Percentiles rank a stretch among this genome's conserved stretches.
Evolutionary conservation across 495 filamentous ascomycete species (phyloP).

Genomic region (Bacidia rubella): DNA sequence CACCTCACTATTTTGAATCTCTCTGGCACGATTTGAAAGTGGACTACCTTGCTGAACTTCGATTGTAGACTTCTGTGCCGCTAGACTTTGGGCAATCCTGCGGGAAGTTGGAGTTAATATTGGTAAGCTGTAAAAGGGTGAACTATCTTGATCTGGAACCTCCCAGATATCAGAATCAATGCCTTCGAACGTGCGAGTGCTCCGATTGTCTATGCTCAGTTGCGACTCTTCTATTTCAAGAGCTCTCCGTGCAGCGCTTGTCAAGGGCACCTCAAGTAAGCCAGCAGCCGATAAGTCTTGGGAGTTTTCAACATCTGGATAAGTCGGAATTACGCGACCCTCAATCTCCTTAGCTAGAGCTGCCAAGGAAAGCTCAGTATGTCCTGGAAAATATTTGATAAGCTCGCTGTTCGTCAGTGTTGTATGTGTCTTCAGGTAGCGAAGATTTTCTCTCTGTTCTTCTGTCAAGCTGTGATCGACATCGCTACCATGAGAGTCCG

Average conservation of each 20-base stretch:
- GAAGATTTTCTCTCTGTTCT: constrained; percentile 6
- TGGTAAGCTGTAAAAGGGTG: neutral
- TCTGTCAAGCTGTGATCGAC: constrained; percentile 1
- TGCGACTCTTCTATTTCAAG: too few species aligned
- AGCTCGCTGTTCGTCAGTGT: neutral
- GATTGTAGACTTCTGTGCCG: neutral
- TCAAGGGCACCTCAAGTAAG: too few species aligned
- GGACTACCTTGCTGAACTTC: neutral
- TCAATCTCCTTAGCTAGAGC: neutral
- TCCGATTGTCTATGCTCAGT: too few species aligned
- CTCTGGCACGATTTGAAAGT: neutral
- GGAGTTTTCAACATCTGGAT: neutral
- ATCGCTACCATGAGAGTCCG: neutral
- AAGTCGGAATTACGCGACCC: neutral
- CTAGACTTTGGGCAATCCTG: neutral
- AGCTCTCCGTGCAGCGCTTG: too few species aligned
- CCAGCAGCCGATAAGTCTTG: too few species aligned
- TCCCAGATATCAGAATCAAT: neutral
- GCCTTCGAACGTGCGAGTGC: neutral
- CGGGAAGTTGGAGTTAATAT: neutral
- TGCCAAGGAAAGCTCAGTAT: neutral
- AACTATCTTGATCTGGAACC: neutral
- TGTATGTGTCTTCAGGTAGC: constrained; percentile 2
- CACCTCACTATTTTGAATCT: neutral
- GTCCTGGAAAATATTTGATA: constrained; percentile 6